Evolutionary conservation across 2,329 filamentous ascomycete species (phyloP), one percentile per base, ranked within the genome.

Genomic region (Cercospora sp.): DNA sequence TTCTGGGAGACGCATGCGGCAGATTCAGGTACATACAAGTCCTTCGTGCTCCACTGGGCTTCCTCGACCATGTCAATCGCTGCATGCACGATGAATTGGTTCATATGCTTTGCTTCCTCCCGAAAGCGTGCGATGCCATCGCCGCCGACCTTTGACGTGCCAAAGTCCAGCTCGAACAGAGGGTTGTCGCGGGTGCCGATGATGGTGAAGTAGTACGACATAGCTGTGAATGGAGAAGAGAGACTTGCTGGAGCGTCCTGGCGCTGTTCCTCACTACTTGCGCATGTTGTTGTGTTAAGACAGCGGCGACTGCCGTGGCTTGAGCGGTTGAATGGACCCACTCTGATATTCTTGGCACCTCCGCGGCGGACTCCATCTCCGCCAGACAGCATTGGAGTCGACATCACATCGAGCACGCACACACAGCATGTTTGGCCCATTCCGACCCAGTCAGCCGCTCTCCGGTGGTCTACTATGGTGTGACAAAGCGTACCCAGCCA

Each of bases 181-280:
- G 95, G 94, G 78, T 94, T 96, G 84, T 99, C 95, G 75, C 93
- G 92, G 23, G 93, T 96, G 77, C 94, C 95, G 80, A 99, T 89
- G 74, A 99, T 97, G 78, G 92, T 92, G 82, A 99, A 98, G 84
- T 97, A 97, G 86, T 98, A 99, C 69, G 94, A 97, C 95, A 98
- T 98, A 18, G 23, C 73, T 6, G 2, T 3, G 4, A 20, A 13
- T n/a, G 13, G 2, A 33, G n/a, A 10, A 28, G 2, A 13, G 55
- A 20, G 28, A 13, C 28, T 20, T 7, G 18, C 26, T 13, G 28
- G 3, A 9, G 10, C 18, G 48, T 13, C 23, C 12, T 23, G 16
- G 48, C 6, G 12, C 23, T 26, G 13, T 8, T 28, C 12, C 20
- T 5, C 20, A 53, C 48, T 53, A 16, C 36, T 10, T 18, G 8